Evolutionary conservation across 2,329 filamentous ascomycete species (phyloP).

Genomic region (Lecanicillium sp.): DNA sequence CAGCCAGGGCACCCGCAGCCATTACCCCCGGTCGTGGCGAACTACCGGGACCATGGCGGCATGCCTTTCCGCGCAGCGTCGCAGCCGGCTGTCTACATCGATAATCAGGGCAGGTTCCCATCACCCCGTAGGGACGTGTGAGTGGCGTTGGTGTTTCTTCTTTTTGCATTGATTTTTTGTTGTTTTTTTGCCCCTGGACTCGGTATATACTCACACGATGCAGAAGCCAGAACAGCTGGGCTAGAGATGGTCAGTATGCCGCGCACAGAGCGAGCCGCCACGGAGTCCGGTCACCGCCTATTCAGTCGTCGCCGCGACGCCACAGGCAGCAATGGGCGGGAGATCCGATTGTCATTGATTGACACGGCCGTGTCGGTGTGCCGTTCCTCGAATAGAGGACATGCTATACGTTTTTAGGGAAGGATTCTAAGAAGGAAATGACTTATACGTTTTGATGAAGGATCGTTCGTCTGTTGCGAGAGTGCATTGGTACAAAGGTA

Average conservation of each 20-base stretch:
- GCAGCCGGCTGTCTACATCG: neutral
- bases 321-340: conserved; percentile 3
- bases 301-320: conserved; percentile 8
- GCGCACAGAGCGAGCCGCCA: conserved; percentile 3
- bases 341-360: conserved; percentile 10
- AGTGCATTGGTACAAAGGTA: too few relatives aligned
- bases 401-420: neutral
- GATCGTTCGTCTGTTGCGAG: too few relatives aligned
- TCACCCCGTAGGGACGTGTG: conserved; percentile 12
- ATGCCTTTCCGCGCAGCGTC: conserved; percentile 7
- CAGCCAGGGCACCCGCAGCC: neutral
- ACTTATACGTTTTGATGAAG: too few relatives aligned
- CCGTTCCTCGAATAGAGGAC: too few relatives aligned
- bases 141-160: conserved; percentile 10
- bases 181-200: neutral
- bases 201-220: conserved; percentile 8
- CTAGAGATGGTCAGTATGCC: conserved; percentile 4
- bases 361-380: too few relatives aligned
- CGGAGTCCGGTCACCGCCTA: conserved; percentile 8
- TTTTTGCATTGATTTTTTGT: neutral
- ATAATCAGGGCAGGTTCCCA: conserved; percentile 4
- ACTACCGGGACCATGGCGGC: conserved; percentile 1
- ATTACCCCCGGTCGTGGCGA: neutral
- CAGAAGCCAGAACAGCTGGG: conserved; percentile 9
- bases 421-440: too few relatives aligned